A percentile compares a stretch with the other conserved stretches of the same genome.
Conservation (phyloP, 225 moss, liverwort and hornwort species). For the Lunularia cruciata region DNA sequence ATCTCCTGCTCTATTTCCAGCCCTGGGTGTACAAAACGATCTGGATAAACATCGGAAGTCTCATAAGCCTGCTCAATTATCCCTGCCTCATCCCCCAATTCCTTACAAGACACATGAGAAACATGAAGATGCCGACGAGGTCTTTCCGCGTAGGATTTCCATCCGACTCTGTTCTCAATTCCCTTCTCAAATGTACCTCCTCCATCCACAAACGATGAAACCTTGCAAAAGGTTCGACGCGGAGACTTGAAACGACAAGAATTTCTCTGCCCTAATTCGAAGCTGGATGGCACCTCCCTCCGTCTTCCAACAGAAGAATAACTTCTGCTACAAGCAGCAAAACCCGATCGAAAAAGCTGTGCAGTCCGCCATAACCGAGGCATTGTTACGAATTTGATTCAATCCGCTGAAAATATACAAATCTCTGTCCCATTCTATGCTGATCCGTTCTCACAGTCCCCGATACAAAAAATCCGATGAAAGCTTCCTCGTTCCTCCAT, state of each 20-base stretch:
- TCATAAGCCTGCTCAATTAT: not conserved
- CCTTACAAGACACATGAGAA: not conserved
- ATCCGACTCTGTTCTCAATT: not conserved
- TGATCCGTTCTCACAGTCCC: no score
- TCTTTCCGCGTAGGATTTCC: not conserved
- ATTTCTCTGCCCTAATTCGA: not conserved
- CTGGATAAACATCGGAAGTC: not conserved
- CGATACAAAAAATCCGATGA: no score
- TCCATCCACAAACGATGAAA: not conserved
- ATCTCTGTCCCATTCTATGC: no score
- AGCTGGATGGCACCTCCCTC: not conserved
- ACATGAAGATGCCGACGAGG: not conserved
- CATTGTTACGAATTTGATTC: conserved; percentile 7
- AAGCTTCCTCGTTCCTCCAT: no score
- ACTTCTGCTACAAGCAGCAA: not conserved
- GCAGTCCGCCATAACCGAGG: conserved; percentile 7
- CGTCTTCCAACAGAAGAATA: not conserved
- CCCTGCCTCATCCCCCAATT: not conserved
- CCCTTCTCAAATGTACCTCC: not conserved
- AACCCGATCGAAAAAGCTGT: not conserved
- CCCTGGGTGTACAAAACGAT: not conserved
- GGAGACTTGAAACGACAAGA: not conserved
- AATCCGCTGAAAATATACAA: no score
- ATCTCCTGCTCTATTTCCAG: not conserved
- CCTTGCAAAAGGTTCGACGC: not conserved